Conservation (phyloP, 192 early-diverging fungal species). For the Obelidium mucronatum region DNA sequence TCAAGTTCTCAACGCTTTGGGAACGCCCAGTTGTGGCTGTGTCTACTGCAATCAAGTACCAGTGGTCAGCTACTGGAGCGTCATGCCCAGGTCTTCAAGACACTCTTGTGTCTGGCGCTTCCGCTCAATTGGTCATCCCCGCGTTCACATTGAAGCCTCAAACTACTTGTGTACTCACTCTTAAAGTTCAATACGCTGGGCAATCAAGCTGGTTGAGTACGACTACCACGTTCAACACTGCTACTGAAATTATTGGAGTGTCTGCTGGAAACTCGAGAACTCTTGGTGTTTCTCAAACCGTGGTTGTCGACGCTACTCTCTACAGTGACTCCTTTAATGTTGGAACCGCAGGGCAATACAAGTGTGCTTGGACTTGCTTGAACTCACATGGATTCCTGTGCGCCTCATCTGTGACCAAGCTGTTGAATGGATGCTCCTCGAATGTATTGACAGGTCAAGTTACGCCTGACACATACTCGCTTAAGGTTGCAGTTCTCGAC, state of each 20-base stretch:
- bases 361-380: slow-evolving; percentile 32
- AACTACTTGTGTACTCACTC: slow-evolving; percentile 14
- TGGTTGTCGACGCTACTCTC: slow-evolving; percentile 19
- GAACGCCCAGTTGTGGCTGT: slow-evolving; percentile 9
- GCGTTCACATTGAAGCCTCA: slow-evolving; percentile 8
- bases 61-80: slow-evolving; percentile 4
- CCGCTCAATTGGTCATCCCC: slow-evolving; percentile 30
- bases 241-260: slow-evolving; percentile 23
- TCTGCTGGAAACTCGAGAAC: slow-evolving; percentile 34
- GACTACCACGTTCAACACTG: slow-evolving; percentile 20
- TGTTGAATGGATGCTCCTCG: slow-evolving; percentile 7
- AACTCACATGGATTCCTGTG: slow-evolving; percentile 25
- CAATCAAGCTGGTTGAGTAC: background rate
- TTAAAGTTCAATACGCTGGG: slow-evolving; percentile 25
- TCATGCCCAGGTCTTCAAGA: slow-evolving; percentile 28
- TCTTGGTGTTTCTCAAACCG: background rate
- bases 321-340: slow-evolving; percentile 4
- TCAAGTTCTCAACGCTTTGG: slow-evolving; percentile 12
- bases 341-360: background rate
- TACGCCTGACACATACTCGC: background rate
- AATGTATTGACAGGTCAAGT: slow-evolving; percentile 24
- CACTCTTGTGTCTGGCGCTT: background rate
- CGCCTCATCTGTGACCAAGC: background rate
- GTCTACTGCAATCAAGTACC: background rate
- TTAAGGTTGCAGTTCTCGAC: slow-evolving; percentile 17